A percentile compares a stretch with the other conserved stretches of the same genome.
Evolutionary conservation across 345 rosid species (phyloP).

Genomic region (Salix caprea): DNA sequence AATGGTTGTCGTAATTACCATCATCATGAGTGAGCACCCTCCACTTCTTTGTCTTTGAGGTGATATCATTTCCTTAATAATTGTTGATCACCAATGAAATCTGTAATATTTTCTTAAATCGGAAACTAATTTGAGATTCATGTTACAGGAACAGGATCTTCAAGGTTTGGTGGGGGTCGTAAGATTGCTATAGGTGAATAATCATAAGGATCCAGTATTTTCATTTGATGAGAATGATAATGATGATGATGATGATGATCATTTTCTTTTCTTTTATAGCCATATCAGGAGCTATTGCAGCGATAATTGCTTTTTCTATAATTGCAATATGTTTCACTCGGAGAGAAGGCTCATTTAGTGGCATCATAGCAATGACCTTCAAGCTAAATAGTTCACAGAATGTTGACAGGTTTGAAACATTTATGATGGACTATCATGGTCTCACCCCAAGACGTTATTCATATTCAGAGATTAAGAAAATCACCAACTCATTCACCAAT

Average conservation of each 20-base stretch:
- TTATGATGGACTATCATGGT: conserved; percentile 1
- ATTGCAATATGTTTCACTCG: background rate
- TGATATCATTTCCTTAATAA: too few species aligned
- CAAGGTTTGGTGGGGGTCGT: background rate
- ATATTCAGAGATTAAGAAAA: conserved; percentile 22
- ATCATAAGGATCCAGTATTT: background rate
- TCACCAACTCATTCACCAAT: conserved; percentile 16
- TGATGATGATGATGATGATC: background rate
- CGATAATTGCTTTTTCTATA: too few species aligned
- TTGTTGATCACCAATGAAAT: too few species aligned
- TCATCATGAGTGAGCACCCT: too few species aligned
- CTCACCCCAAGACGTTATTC: conserved; percentile 11
- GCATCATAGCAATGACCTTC: background rate
- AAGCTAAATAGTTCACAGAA: background rate
- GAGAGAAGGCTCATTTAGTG: background rate
- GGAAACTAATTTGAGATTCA: too few species aligned
- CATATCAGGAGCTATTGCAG: background rate
- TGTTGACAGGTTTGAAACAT: conserved; percentile 7
- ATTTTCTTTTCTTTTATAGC: background rate
- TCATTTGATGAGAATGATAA: background rate
- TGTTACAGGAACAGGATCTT: background rate
- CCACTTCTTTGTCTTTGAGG: too few species aligned
- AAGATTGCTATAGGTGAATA: background rate
- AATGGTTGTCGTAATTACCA: too few species aligned
- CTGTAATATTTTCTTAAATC: too few species aligned